These are phyloP conservation scores for Paramecium biaurelia DNA, from an alignment of 73 alveolate genomes.

Conservation along the genomic window DNA sequence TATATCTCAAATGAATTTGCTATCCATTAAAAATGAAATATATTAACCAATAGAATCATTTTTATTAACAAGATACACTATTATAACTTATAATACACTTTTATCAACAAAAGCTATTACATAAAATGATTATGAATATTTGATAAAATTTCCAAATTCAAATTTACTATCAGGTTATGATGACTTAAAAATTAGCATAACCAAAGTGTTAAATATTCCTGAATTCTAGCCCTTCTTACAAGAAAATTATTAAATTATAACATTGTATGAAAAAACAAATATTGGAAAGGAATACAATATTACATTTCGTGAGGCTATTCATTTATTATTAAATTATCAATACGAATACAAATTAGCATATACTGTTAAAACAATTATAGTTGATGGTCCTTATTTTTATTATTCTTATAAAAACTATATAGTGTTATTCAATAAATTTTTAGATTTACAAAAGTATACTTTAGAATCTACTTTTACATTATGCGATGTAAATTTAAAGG, in stretches of 20 bases:
- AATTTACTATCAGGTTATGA: not conserved
- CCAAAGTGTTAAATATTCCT: not conserved
- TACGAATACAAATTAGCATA: conserved; percentile 27
- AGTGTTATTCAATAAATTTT: not conserved
- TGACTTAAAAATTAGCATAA: not conserved
- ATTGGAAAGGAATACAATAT: conserved; percentile 5
- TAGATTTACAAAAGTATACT: not conserved
- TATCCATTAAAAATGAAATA: conserved; percentile 14
- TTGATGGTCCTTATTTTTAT: conserved; percentile 39
- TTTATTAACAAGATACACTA: conserved; percentile 27
- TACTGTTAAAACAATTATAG: not conserved
- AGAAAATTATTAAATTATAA: not conserved
- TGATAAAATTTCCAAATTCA: not conserved
- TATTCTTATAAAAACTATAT: conserved; percentile 4
- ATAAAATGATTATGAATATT: not conserved
- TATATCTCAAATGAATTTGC: not conserved
- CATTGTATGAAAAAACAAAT: conserved; percentile 18
- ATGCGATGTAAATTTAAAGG: not conserved
- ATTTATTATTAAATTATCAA: conserved; percentile 3
- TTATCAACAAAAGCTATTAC: not conserved
- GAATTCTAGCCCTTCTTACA: not conserved
- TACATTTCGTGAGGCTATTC: not conserved
- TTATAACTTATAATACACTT: not conserved
- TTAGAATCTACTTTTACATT: not conserved
- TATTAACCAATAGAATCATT: not conserved